Evolutionary conservation across 2,329 filamentous ascomycete genomes (phyloP), one percentile per base, ranked within the genome.

Genomic region (Aotearoamyces nothofagi): DNA sequence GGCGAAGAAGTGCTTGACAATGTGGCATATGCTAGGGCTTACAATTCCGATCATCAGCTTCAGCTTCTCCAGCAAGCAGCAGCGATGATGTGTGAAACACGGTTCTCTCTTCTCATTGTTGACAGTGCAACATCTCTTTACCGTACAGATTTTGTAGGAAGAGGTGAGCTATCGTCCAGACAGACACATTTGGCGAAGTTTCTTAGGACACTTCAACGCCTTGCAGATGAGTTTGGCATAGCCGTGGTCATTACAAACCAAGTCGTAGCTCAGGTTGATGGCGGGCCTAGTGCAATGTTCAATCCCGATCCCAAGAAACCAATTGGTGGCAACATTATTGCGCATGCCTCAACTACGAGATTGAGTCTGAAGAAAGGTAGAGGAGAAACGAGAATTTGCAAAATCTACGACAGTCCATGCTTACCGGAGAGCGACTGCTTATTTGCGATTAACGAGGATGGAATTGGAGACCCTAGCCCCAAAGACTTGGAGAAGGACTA

Each of bases 261-360:
- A 54, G 90, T 98, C 16, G 92, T 98, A 22, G 90, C 90, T 7
- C 92, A 98, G 54, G 90, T 98, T 6, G 90, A 98, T 49, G 90
- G 90, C 38, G 90, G 90, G 3, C 86, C 87, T 16, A 87, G 79
- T 47, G 76, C 87, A 36, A 98, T 98, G 90, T 98, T 93, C 63
- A 98, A 98, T 43, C 90, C 92, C 0, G 92, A 98, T 47, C 90
- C 90, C 5, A 98, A 98, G 68, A 98, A 98, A 55, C 90, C 90
- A 0, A 94, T 98, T 50, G 90, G 90, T 42, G 90, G 90, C 39
- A 96, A 98, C 54, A 98, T 98, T 41, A 96, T 98, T 50, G 90
- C 92, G 3, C 90, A 98, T 53, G 86, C 90, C 29, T 93, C 83
- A 48, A 98, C 90, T 2, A 98, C 90, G 2, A 69, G 90, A 47